phyloP scores from a whole-genome alignment of 1,139 yeast genomes.

The Komagataea norvegica region DNA sequence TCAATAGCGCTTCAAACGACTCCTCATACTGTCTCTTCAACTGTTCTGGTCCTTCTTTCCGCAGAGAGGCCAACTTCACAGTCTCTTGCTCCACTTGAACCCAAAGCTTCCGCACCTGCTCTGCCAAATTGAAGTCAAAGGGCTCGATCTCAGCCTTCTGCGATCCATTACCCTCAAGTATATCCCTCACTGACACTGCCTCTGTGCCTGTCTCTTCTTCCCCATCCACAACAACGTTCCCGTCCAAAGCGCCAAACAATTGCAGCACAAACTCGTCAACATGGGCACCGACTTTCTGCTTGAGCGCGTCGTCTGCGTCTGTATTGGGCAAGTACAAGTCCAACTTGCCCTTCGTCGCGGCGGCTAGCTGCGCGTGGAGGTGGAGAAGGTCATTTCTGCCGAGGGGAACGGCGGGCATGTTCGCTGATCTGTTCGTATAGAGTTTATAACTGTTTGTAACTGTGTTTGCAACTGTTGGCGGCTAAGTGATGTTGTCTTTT shows the following conservation, averaged over 20 bases:
- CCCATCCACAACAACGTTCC: slow-evolving; percentile 23
- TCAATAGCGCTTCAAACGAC: slow-evolving; percentile 23
- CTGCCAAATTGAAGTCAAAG: slow-evolving; percentile 55
- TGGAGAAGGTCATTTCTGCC: slow-evolving; percentile 44
- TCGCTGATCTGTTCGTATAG: slow-evolving; percentile 15
- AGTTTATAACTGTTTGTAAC: slow-evolving; percentile 1
- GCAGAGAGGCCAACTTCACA: slow-evolving; percentile 44
- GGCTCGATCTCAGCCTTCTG: slow-evolving; percentile 44
- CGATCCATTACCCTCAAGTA: not conserved
- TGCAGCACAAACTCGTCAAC: slow-evolving; percentile 24
- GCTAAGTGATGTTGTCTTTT: not conserved
- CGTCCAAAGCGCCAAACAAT: slow-evolving; percentile 19
- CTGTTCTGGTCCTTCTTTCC: slow-evolving; percentile 47
- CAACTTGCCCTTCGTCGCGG: slow-evolving; percentile 38
- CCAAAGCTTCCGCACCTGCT: slow-evolving; percentile 46
- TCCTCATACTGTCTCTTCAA: slow-evolving; percentile 28
- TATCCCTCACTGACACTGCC: not conserved
- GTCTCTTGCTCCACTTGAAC: slow-evolving; percentile 56
- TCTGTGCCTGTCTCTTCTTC: slow-evolving; percentile 1
- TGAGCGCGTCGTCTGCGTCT: slow-evolving; percentile 20
- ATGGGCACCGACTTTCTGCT: slow-evolving; percentile 16
- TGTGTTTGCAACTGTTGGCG: not conserved
- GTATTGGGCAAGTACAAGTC: slow-evolving; percentile 45
- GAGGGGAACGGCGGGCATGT: slow-evolving; percentile 32
- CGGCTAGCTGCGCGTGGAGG: slow-evolving; percentile 40